Evolutionary conservation across 345 rosid species (phyloP), one percentile per base, ranked within the genome.

Genomic region (Sonneratia alba): DNA sequence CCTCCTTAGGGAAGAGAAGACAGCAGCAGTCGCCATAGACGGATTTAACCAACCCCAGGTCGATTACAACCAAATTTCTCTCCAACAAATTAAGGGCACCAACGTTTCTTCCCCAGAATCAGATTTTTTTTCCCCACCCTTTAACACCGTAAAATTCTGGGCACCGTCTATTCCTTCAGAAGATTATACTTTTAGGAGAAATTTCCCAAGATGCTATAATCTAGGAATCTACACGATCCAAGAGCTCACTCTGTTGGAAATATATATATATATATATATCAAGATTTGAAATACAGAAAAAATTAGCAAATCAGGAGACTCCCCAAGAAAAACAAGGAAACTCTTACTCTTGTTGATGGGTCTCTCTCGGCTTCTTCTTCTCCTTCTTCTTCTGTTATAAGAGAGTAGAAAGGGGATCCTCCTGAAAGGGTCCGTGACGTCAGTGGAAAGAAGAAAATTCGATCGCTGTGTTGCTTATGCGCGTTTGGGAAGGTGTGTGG

Each of bases 21-120:
- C 89, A 34, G 97, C 96, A 7, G 91, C 95, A 9, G 88, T 72
- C 0, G 99, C 97, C 99, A 96, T 91, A 51, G 69, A 21, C 11
- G 13, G n/a, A 67, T 67, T 57, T n/a, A 62, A 27, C 36, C 66
- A 34, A 62, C 9, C 66, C 37, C 36, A 61, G 36, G 19, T 32
- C 66, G 36, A 61, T 5, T 2, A 27, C 27, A 32, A 34, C 6
- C 38, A 62, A 62, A 13, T 6, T 34, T 62, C 38, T 32, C 66
- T 24, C 12, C 32, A 11, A 19, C 3, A 16, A 53, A 53, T 19
- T 3, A 21, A 53, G 57, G n/a, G 12, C 7, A 53, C 21, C 57
- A 21, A 15, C 22, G 15, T 9, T 53, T 53, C 57, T 53, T 53
- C 4, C 63, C 34, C 59, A 18, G n/a, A n/a, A 57, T 57, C 38